Evolutionary conservation across 805 yeast genomes (phyloP), one percentile per base, ranked within the genome.

Genomic region (Pichia nanzhaoensis): DNA sequence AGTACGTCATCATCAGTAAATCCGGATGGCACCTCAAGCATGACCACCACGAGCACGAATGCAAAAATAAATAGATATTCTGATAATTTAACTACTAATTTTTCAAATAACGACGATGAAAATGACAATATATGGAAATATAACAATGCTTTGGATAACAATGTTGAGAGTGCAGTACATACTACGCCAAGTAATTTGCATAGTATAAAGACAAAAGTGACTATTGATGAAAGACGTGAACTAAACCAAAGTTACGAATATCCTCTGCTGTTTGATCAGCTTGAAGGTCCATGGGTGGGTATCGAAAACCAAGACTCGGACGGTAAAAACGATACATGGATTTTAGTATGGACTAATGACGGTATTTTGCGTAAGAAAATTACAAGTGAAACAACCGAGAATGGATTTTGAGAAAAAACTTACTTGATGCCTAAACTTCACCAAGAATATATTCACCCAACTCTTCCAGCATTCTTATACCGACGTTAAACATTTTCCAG

Each of bases 211-310:
- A 68, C 68, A 49, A 52, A 63, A 2, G 55, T 58, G 21, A 87
- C 95, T 0, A 71, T 87, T 32, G 95, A 87, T 59, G 95, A 87
- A 59, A 67, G 80, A 41, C 70, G 95, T 48, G 95, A 88, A 58
- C 57, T 73, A 37, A 71, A 79, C 54, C 83, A 78, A 52, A 78
- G 78, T 7, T 91, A 89, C 55, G 81, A 79, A 38, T 90, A 86
- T 61, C 96, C 96, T 2, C 77, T 77, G 52, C 63, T 87, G 53
- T 71, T 81, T 0, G 76, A 74, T 41, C 75, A 77, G 5, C 65
- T 91, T 37, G 96, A 88, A 52, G 95, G 95, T 0, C 96, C 98
- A 0, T 77, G 95, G 77, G 69, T 90, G 30, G 84, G 82, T 1
- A 68, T 81, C 14, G 88, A 82, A 50, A 27, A 38, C 17, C n/a